These are phyloP conservation scores for Candida sanyaensis DNA, from an alignment of 1,139 yeast genomes.

Conservation along the genomic window DNA sequence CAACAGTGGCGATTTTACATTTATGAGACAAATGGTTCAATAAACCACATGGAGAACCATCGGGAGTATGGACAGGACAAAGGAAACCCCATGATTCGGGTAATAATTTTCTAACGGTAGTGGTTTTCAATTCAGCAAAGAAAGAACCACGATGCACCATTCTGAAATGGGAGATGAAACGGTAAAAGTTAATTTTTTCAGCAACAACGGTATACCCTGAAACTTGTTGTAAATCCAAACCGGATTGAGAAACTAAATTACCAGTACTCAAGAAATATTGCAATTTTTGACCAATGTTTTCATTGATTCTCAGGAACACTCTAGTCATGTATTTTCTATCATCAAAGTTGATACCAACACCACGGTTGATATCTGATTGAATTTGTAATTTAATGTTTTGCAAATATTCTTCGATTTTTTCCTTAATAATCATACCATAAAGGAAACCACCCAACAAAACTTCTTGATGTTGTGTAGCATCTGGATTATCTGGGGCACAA, in stretches of 20 bases:
- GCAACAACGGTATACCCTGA: conserved; percentile 99
- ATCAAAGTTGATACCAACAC: conserved; percentile 77
- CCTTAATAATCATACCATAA: conserved; percentile 95
- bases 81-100: conserved; percentile 99
- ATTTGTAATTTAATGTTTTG: conserved; percentile 72
- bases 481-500: conserved; percentile 97
- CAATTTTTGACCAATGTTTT: conserved; percentile 90
- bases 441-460: conserved; percentile 93
- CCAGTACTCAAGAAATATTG: conserved; percentile 97
- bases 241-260: conserved; percentile 94
- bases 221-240: conserved; percentile 96
- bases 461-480: conserved; percentile 99
- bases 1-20: conserved; percentile 81
- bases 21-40: conserved; percentile 95
- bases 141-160: conserved; percentile 99
- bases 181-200: conserved; percentile 94
- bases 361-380: conserved; percentile 78
- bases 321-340: conserved; percentile 83
- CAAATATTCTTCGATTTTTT: conserved; percentile 91
- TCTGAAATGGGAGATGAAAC: conserved; percentile 95
- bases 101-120: conserved; percentile 91
- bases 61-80: conserved; percentile 99
- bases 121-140: conserved; percentile 96
- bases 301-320: conserved; percentile 79
- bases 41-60: conserved; percentile 99